A percentile compares a stretch with the other conserved stretches of the same genome.
Evolutionary conservation across 202 grass and related monocot genomes (phyloP).

Genomic region (Schoenoplectus triqueter): DNA sequence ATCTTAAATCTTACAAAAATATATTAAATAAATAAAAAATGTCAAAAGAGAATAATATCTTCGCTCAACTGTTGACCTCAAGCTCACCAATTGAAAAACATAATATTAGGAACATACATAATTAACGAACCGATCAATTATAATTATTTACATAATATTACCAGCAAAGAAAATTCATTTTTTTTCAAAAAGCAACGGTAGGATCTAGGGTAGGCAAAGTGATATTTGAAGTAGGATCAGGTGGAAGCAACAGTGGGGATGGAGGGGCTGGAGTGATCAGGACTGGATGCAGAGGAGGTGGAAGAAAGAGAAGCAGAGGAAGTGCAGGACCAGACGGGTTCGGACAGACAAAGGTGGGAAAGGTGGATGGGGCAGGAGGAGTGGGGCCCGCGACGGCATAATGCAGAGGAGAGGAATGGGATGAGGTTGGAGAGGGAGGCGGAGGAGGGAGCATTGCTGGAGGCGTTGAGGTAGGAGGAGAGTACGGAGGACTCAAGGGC

Average conservation of each 20-base stretch:
- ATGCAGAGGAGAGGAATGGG: conserved; percentile 81
- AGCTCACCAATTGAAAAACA: too few relatives aligned
- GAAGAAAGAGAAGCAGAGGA: conserved; percentile 73
- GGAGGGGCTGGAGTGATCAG: conserved; percentile 71
- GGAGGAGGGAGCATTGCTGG: conserved; percentile 25
- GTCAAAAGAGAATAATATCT: too few relatives aligned
- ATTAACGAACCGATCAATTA: too few relatives aligned
- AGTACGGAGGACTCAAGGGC: conserved; percentile 52
- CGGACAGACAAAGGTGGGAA: conserved; percentile 65
- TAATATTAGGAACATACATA: too few relatives aligned
- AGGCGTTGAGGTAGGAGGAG: conserved; percentile 65
- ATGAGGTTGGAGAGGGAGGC: conserved; percentile 71
- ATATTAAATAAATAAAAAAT: too few relatives aligned
- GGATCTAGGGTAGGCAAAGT: conserved; percentile 66
- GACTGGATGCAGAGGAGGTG: conserved; percentile 93
- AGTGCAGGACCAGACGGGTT: conserved; percentile 79
- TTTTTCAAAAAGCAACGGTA: conserved; percentile 66
- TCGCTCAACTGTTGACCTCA: too few relatives aligned
- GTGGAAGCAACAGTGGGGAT: conserved; percentile 36
- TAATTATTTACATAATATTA: too few relatives aligned
- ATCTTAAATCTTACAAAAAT: too few relatives aligned
- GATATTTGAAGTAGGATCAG: conserved; percentile 93
- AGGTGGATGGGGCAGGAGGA: conserved; percentile 82
- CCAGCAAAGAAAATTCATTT: too few relatives aligned
- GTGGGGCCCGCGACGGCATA: conserved; percentile 54